Evolutionary conservation across 2,329 filamentous ascomycete species (phyloP).

Genomic region (Beauveria varroae): DNA sequence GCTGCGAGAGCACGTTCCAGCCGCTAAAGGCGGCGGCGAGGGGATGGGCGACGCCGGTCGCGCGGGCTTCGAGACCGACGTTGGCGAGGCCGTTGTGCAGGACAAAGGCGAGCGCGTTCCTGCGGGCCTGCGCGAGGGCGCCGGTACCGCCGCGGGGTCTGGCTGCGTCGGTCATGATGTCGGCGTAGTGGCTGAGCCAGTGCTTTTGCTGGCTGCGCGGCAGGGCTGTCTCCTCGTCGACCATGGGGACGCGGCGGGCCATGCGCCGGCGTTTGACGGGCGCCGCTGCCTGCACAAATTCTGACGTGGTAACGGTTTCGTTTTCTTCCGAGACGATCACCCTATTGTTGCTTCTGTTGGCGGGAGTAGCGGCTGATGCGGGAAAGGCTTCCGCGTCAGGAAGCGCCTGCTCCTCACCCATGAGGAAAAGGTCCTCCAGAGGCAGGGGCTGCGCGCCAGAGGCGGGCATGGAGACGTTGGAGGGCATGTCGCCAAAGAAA

Average conservation of each 20-base stretch:
- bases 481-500: conserved; percentile 20
- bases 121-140: conserved; percentile 31
- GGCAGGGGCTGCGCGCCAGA: conserved; percentile 13
- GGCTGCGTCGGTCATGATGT: conserved; percentile 45
- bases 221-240: conserved; percentile 28
- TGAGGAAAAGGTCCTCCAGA: conserved; percentile 8
- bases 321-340: conserved; percentile 12
- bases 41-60: conserved; percentile 30
- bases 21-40: conserved; percentile 35
- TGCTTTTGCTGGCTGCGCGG: conserved; percentile 27
- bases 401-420: conserved; percentile 14
- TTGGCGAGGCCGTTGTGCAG: conserved; percentile 29
- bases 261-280: background rate
- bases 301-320: conserved; percentile 15
- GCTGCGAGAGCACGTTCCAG: conserved; percentile 13
- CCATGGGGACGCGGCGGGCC: conserved; percentile 14
- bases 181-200: conserved; percentile 37
- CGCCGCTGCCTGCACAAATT: conserved; percentile 13
- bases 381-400: conserved; percentile 8
- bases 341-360: no score
- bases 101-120: conserved; percentile 24
- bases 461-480: conserved; percentile 5
- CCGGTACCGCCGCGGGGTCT: conserved; percentile 19
- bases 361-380: background rate
- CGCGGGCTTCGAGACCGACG: conserved; percentile 17